These are phyloP conservation scores for Triangularia verruculosa DNA, from an alignment of 2,329 filamentous ascomycete genomes.

Conservation along the genomic window DNA sequence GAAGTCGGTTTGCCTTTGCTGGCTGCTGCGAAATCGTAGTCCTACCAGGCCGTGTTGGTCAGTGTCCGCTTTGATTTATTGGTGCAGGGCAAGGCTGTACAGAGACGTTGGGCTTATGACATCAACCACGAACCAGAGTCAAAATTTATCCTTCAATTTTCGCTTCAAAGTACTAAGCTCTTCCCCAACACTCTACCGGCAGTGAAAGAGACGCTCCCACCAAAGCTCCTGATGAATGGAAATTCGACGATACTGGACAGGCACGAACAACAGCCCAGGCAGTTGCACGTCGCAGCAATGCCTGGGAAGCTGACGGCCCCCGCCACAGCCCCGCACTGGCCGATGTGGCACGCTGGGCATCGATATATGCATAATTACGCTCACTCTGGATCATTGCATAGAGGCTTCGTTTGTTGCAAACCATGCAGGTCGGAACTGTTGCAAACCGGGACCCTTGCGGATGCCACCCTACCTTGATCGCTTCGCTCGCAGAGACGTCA, in stretches of 20 bases:
- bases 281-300: neutral
- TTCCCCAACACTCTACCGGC: neutral
- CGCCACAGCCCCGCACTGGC: neutral
- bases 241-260: neutral
- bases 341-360: neutral
- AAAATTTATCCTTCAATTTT: neutral
- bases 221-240: neutral
- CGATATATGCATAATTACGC: neutral
- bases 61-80: constrained; percentile 12
- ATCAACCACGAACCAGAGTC: neutral
- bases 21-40: neutral
- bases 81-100: neutral
- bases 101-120: neutral
- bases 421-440: neutral
- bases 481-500: neutral
- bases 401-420: neutral
- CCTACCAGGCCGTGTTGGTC: constrained; percentile 13
- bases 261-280: too few species aligned
- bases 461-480: neutral
- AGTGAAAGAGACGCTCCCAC: neutral
- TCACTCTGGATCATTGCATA: neutral
- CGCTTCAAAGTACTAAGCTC: neutral
- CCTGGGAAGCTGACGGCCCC: neutral
- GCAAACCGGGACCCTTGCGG: neutral
- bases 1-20: neutral